These are phyloP conservation scores for Chrysoporthe cubensis DNA, from an alignment of 2,329 filamentous ascomycete species.

Conservation along the genomic window DNA sequence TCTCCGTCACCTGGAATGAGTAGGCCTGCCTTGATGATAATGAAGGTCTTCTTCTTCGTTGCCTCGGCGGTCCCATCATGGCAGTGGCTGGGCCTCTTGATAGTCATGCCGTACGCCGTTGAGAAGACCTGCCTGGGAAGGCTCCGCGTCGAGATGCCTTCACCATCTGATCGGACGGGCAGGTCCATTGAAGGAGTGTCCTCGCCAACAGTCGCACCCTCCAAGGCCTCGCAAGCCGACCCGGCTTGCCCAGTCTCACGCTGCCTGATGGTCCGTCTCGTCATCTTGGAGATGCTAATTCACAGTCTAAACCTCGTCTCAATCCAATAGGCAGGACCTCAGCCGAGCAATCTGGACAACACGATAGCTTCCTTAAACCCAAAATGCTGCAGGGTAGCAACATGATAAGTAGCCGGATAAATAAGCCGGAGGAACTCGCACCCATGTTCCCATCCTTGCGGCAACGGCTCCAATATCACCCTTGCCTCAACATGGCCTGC, in stretches of 20 bases:
- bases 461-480: neutral
- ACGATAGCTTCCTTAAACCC: neutral
- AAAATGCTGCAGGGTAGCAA: neutral
- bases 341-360: neutral
- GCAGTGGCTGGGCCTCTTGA: slow-evolving; percentile 3
- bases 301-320: neutral
- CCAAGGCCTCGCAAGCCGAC: neutral
- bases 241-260: neutral
- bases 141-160: neutral
- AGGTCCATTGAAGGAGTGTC: neutral
- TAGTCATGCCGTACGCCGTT: slow-evolving; percentile 24
- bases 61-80: slow-evolving; percentile 6
- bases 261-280: slow-evolving; percentile 2
- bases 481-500: neutral
- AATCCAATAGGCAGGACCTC: neutral
- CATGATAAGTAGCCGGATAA: neutral
- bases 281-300: slow-evolving; percentile 3
- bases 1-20: slow-evolving; percentile 45
- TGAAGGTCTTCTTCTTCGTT: slow-evolving; percentile 37
- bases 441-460: neutral
- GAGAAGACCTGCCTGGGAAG: slow-evolving; percentile 23
- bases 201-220: neutral
- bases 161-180: slow-evolving; percentile 4
- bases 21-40: slow-evolving; percentile 40
- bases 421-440: slow-evolving; percentile 1